These are phyloP conservation scores for Verbena officinalis DNA, from an alignment of 257 asterid species.

Conservation along the genomic window DNA sequence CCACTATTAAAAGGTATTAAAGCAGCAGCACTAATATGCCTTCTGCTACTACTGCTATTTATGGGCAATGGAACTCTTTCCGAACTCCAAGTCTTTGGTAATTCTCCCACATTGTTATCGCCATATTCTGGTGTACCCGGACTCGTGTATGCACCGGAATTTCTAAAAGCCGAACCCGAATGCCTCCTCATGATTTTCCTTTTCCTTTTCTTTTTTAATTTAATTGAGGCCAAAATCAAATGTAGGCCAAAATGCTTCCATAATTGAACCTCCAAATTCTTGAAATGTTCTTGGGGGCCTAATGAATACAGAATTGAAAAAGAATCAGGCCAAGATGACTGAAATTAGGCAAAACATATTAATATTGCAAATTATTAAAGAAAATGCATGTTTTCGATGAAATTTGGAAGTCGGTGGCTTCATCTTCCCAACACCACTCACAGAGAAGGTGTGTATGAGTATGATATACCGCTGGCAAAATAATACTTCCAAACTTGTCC, in stretches of 20 bases:
- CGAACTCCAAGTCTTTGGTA: constrained; percentile 75
- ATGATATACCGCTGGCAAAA: not conserved
- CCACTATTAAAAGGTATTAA: constrained; percentile 83
- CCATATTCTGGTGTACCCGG: constrained; percentile 93
- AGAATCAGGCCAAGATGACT: constrained; percentile 15
- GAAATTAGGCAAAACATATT: constrained; percentile 4
- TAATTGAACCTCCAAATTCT: constrained; percentile 5
- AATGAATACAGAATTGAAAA: not conserved
- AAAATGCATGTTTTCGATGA: not conserved
- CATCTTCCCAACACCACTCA: constrained; percentile 16
- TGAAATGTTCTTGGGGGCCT: not conserved
- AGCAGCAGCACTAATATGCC: constrained; percentile 62
- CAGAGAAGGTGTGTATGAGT: not conserved
- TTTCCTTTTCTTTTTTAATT: too few species aligned
- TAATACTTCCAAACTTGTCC: constrained; percentile 31
- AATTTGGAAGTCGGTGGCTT: not conserved
- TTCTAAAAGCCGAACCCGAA: constrained; percentile 46
- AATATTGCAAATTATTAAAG: not conserved
- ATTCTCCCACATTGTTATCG: constrained; percentile 45
- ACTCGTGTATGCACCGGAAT: constrained; percentile 83
- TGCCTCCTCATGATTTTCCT: constrained; percentile 48
- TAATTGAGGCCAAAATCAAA: constrained; percentile 35
- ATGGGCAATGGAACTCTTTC: constrained; percentile 66
- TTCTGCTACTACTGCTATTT: constrained; percentile 32
- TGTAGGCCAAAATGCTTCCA: constrained; percentile 26